Evolutionary conservation across 1,284 basidiomycete species (phyloP).

Genomic region (Leccinum holopus): DNA sequence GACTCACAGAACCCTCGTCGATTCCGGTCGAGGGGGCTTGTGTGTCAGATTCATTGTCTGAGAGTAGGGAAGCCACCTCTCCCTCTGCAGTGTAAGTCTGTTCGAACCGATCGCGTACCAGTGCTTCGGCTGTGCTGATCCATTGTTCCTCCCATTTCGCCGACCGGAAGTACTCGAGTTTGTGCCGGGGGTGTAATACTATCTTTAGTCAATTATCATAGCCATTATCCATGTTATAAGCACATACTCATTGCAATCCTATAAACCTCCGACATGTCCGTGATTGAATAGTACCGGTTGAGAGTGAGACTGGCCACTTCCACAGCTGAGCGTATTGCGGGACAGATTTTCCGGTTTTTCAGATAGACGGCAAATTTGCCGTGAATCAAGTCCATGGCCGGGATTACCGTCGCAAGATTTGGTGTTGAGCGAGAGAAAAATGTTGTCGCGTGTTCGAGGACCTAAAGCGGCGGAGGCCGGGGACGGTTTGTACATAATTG

Average conservation of each 20-base stretch:
- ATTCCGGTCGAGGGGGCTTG: neutral
- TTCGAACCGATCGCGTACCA: neutral
- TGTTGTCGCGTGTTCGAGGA: neutral
- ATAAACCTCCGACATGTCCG: neutral
- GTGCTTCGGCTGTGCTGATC: neutral
- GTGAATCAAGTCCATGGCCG: neutral
- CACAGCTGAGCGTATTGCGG: neutral
- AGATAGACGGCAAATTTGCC: neutral
- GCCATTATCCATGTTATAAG: neutral
- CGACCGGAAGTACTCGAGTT: neutral
- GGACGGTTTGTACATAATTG: neutral
- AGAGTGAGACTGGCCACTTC: neutral
- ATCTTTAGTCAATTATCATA: neutral
- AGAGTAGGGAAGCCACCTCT: neutral
- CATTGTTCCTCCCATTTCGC: neutral
- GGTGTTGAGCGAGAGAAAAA: neutral
- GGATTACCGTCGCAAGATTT: neutral
- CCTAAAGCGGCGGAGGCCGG: neutral
- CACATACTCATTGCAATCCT: neutral
- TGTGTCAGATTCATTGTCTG: neutral
- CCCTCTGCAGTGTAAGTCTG: neutral
- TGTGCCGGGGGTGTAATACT: neutral
- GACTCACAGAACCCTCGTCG: neutral
- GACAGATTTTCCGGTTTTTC: neutral
- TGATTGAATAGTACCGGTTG: neutral